These are phyloP conservation scores for Tripterygium wilfordii DNA, from an alignment of 177 flowering plant genomes.

Conservation along the genomic window DNA sequence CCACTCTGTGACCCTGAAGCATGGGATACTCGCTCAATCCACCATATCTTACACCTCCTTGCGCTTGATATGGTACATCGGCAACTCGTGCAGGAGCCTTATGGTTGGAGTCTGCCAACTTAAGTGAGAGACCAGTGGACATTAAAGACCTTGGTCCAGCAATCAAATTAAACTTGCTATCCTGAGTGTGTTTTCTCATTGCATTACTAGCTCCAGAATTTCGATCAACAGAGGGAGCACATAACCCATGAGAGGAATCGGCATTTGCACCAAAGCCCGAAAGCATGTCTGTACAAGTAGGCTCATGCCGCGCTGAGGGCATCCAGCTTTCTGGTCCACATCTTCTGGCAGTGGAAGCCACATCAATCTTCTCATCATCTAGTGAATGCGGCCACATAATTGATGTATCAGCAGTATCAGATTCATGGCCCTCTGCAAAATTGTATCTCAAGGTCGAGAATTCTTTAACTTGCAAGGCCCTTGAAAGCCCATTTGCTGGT, in stretches of 20 bases:
- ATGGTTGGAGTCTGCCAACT: slow-evolving; percentile 38
- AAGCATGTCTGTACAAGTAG: slow-evolving; percentile 61
- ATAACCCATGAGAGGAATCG: slow-evolving; percentile 35
- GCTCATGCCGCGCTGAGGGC: slow-evolving; percentile 43
- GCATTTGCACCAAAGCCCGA: slow-evolving; percentile 55
- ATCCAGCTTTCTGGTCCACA: slow-evolving; percentile 51
- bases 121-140: slow-evolving; percentile 47
- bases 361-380: slow-evolving; percentile 56
- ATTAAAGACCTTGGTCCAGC: slow-evolving; percentile 43
- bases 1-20: slow-evolving; percentile 35
- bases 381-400: slow-evolving; percentile 32
- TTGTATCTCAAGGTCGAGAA: slow-evolving; percentile 62
- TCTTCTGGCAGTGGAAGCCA: slow-evolving; percentile 39
- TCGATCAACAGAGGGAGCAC: slow-evolving; percentile 30
- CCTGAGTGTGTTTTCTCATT: slow-evolving; percentile 32
- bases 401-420: slow-evolving; percentile 59
- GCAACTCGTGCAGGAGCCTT: slow-evolving; percentile 27
- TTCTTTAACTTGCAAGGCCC: slow-evolving; percentile 99
- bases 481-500: slow-evolving; percentile 49
- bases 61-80: slow-evolving; percentile 37
- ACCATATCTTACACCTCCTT: slow-evolving; percentile 38
- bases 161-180: slow-evolving; percentile 35
- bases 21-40: slow-evolving; percentile 37
- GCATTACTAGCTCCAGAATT: slow-evolving; percentile 18
- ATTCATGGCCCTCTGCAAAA: slow-evolving; percentile 57